Evolutionary conservation across 1,139 yeast species (phyloP).

Genomic region (Candida buenavistaensis): DNA sequence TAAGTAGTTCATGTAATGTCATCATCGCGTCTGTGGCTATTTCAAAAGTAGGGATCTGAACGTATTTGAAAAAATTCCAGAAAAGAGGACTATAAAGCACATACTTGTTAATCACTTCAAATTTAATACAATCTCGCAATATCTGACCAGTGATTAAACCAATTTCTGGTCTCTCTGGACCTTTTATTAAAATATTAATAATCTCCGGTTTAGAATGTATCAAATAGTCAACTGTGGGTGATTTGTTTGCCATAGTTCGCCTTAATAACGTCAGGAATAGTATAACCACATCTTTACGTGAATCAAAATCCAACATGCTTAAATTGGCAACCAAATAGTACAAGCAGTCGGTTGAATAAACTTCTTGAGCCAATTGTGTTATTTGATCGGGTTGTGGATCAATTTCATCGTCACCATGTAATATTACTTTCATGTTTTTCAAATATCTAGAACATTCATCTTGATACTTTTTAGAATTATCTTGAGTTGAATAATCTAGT

Average conservation of each 20-base stretch:
- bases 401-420: slow-evolving; percentile 72
- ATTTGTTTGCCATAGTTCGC: slow-evolving; percentile 64
- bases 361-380: slow-evolving; percentile 70
- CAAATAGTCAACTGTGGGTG: slow-evolving; percentile 84
- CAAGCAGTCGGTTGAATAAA: slow-evolving; percentile 71
- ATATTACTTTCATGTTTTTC: slow-evolving; percentile 62
- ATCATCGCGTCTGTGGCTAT: slow-evolving; percentile 88
- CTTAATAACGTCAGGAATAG: slow-evolving; percentile 76
- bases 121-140: slow-evolving; percentile 80
- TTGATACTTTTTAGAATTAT: slow-evolving; percentile 56
- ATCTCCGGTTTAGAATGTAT: slow-evolving; percentile 62
- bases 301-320: slow-evolving; percentile 75
- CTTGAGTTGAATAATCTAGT: slow-evolving; percentile 52
- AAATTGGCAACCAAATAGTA: slow-evolving; percentile 59
- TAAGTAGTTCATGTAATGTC: slow-evolving; percentile 68
- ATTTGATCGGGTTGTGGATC: slow-evolving; percentile 79
- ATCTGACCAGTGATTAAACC: slow-evolving; percentile 79
- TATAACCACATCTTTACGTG: slow-evolving; percentile 78
- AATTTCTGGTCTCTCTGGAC: slow-evolving; percentile 70
- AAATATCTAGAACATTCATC: slow-evolving; percentile 77
- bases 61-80: slow-evolving; percentile 84
- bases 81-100: slow-evolving; percentile 56
- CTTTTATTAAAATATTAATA: slow-evolving; percentile 59
- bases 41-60: slow-evolving; percentile 77
- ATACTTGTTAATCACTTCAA: slow-evolving; percentile 66